These are phyloP conservation scores for Crepidotus variabilis DNA, from an alignment of 768 basidiomycete genomes.

Conservation along the genomic window DNA sequence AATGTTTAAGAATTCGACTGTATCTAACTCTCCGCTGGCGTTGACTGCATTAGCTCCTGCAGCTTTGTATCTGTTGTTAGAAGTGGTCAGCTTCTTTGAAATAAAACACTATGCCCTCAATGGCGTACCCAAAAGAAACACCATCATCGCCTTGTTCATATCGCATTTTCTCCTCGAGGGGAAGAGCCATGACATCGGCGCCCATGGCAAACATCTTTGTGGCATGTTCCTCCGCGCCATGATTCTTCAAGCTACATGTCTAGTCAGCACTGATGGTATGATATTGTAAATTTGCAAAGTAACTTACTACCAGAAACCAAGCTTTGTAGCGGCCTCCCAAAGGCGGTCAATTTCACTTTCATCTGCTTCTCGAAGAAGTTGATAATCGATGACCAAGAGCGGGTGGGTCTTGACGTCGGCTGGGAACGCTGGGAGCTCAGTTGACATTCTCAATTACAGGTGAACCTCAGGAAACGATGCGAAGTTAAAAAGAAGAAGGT, in stretches of 20 bases:
- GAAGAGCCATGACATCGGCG: slow-evolving; percentile 48
- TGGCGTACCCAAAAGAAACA: slow-evolving; percentile 32
- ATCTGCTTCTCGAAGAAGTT: slow-evolving; percentile 39
- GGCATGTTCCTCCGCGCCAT: slow-evolving; percentile 45
- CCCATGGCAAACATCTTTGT: slow-evolving; percentile 55
- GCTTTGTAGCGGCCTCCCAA: slow-evolving; percentile 52
- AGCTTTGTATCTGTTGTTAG: slow-evolving; percentile 48
- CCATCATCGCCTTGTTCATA: slow-evolving; percentile 54
- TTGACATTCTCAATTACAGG: slow-evolving; percentile 12
- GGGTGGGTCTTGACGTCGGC: slow-evolving; percentile 49
- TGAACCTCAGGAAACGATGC: background rate
- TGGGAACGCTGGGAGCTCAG: slow-evolving; percentile 41
- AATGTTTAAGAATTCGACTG: slow-evolving; percentile 62
- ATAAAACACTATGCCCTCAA: too few relatives aligned
- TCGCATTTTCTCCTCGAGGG: slow-evolving; percentile 53
- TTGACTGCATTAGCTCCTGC: slow-evolving; percentile 61
- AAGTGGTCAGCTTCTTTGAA: too few relatives aligned
- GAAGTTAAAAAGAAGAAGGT: background rate
- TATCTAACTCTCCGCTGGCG: slow-evolving; percentile 51
- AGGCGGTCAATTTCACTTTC: slow-evolving; percentile 43
- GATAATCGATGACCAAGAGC: slow-evolving; percentile 52
- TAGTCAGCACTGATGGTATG: slow-evolving; percentile 1
- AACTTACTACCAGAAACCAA: slow-evolving; percentile 69
- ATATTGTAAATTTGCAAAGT: background rate
- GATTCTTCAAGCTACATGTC: slow-evolving; percentile 45